phyloP scores from a whole-genome alignment of 352 stramenopile species.

The Phytophthora rubi region DNA sequence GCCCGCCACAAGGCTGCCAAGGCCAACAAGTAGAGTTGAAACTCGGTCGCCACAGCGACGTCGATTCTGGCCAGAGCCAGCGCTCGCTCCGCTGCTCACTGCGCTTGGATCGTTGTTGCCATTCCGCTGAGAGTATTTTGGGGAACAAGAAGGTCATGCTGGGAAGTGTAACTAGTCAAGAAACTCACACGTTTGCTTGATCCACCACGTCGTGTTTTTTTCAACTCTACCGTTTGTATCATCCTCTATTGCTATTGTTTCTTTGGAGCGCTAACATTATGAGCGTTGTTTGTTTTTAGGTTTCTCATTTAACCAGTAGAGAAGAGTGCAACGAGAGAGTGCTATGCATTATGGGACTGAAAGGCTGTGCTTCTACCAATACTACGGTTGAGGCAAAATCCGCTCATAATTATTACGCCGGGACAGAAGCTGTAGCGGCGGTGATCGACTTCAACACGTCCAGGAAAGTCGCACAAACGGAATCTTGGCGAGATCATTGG shows the following conservation, averaged over 20 bases:
- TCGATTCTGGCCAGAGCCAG: conserved; percentile 32
- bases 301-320: background rate
- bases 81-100: conserved; percentile 18
- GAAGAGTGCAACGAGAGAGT: conserved; percentile 5
- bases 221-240: background rate
- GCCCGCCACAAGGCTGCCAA: conserved; percentile 99
- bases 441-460: conserved; percentile 18
- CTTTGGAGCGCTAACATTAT: background rate
- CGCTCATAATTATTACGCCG: conserved; percentile 26
- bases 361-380: conserved; percentile 19
- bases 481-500: background rate
- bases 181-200: conserved; percentile 59
- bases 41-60: conserved; percentile 34
- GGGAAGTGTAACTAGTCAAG: conserved; percentile 64
- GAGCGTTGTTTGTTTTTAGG: background rate
- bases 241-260: background rate
- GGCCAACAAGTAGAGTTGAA: conserved; percentile 92
- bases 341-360: conserved; percentile 25
- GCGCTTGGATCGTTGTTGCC: conserved; percentile 40
- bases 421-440: conserved; percentile 1
- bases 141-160: conserved; percentile 59
- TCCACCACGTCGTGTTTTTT: conserved; percentile 7
- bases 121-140: conserved; percentile 53
- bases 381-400: conserved; percentile 2
- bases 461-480: conserved; percentile 9